These are phyloP conservation scores for Cyclotella cryptica DNA, from an alignment of 108 stramenopile species.

Conservation along the genomic window DNA sequence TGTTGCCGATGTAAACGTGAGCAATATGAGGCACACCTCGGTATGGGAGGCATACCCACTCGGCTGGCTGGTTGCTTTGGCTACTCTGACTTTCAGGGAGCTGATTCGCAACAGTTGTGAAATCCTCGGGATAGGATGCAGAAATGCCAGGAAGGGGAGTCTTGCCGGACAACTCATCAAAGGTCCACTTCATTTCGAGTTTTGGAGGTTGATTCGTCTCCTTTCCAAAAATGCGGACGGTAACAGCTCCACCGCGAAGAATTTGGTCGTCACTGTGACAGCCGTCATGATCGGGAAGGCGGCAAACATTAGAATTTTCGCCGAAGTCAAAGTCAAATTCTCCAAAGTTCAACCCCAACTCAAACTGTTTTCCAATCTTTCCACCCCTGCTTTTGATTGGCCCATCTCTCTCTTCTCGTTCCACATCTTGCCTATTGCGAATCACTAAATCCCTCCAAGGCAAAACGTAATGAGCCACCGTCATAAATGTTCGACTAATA, in stretches of 20 bases:
- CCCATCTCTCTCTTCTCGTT: conserved; percentile 39
- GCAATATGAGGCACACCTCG: conserved; percentile 26
- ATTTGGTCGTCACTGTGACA: not conserved
- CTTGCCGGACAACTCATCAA: conserved; percentile 40
- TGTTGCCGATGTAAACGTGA: conserved; percentile 22
- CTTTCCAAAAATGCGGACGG: conserved; percentile 48
- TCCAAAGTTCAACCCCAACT: conserved; percentile 73
- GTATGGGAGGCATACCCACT: conserved; percentile 48
- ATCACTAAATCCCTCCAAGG: conserved; percentile 62
- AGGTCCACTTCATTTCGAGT: conserved; percentile 43
- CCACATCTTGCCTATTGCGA: conserved; percentile 32
- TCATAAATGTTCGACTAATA: conserved; percentile 47
- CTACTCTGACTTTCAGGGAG: not conserved
- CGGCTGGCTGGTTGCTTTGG: not conserved
- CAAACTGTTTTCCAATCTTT: conserved; percentile 61
- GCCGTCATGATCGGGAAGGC: not conserved
- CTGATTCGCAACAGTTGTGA: not conserved
- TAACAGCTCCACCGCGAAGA: conserved; percentile 28
- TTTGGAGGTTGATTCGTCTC: conserved; percentile 31
- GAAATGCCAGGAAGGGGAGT: conserved; percentile 35
- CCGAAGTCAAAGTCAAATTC: conserved; percentile 83
- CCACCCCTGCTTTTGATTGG: conserved; percentile 11
- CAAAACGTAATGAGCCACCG: conserved; percentile 50
- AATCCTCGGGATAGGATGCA: conserved; percentile 19
- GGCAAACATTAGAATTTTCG: conserved; percentile 15